Evolutionary conservation across 2,329 filamentous ascomycete species (phyloP).

Genomic region (Penicillium sp.): DNA sequence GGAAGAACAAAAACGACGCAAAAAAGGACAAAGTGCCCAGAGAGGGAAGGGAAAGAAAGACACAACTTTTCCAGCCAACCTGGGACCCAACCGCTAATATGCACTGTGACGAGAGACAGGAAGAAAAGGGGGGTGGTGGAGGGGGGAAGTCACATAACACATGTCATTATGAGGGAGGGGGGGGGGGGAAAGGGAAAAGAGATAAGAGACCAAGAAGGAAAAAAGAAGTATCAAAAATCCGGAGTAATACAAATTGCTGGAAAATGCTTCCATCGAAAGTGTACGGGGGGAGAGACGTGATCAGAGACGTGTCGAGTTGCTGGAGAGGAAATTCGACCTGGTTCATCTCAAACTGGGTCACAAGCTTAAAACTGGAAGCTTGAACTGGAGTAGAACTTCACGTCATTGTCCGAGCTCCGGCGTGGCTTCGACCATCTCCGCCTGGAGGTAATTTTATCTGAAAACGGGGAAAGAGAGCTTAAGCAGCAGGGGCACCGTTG

Average conservation of each 20-base stretch:
- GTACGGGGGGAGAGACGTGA: neutral
- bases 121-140: constrained; percentile 28
- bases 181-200: constrained; percentile 28
- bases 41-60: constrained; percentile 37
- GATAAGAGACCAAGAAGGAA: neutral
- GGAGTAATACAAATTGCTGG: constrained; percentile 48
- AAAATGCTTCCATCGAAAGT: constrained; percentile 20
- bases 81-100: constrained; percentile 49
- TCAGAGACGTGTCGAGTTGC: neutral
- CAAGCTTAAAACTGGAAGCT: neutral
- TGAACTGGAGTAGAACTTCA: neutral
- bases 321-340: neutral
- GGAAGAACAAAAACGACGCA: constrained; percentile 10
- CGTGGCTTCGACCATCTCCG: neutral
- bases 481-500: constrained; percentile 54
- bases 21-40: constrained; percentile 32
- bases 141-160: constrained; percentile 45
- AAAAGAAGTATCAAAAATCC: constrained; percentile 31
- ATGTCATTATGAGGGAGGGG: constrained; percentile 45
- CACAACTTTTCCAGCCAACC: constrained; percentile 46
- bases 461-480: constrained; percentile 25
- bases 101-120: constrained; percentile 41
- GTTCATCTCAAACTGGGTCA: neutral
- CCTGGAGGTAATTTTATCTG: neutral
- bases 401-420: neutral